Evolutionary conservation across 371 early-diverging fungal species (phyloP).

Genomic region (Mortierella sp.): DNA sequence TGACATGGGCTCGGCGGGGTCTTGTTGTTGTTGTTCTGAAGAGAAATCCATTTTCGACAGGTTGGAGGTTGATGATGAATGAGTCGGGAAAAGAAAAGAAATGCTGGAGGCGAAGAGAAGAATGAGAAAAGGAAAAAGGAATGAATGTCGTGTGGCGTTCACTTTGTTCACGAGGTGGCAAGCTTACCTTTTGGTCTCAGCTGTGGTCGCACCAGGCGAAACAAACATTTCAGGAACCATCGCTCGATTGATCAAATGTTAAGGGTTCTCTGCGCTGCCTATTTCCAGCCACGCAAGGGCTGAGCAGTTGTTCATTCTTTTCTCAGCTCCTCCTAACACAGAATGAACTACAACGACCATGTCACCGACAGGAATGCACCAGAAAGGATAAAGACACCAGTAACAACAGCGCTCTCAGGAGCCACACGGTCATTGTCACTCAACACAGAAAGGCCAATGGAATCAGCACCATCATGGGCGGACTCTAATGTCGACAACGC

Average conservation of each 20-base stretch:
- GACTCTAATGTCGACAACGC: background rate
- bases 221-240: background rate
- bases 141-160: background rate
- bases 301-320: background rate
- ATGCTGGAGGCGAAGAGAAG: background rate
- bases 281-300: background rate
- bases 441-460: background rate
- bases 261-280: background rate
- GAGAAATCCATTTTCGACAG: background rate
- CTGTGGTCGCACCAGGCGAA: background rate
- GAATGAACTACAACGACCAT: constrained; percentile 3
- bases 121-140: background rate
- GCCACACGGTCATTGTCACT: background rate
- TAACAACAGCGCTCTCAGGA: background rate
- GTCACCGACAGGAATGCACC: background rate
- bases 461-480: background rate
- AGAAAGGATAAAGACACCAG: background rate
- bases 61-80: background rate
- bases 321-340: background rate
- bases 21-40: background rate
- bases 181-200: background rate
- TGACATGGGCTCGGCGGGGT: background rate
- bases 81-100: background rate
- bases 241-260: background rate
- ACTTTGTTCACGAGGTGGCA: too few species aligned